Conservation (phyloP, 1,284 basidiomycete species). For the Cutaneotrichosporon cyanovorans region DNA sequence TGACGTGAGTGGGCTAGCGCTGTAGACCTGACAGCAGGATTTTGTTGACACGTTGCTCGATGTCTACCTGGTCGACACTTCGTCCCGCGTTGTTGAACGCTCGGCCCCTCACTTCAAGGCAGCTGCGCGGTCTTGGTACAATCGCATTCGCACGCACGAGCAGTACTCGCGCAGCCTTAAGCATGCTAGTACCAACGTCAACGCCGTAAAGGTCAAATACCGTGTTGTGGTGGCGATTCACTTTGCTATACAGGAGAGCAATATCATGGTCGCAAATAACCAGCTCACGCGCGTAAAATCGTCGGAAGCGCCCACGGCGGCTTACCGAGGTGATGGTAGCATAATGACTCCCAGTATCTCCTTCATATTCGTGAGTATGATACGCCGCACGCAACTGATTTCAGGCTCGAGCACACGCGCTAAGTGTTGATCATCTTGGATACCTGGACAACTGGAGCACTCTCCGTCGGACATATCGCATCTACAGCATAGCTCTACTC, state of each 20-base stretch:
- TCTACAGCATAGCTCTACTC: slow-evolving; percentile 4
- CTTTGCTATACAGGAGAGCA: slow-evolving; percentile 25
- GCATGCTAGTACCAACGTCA: slow-evolving; percentile 5
- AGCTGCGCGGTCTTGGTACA: slow-evolving; percentile 13
- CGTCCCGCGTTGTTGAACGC: slow-evolving; percentile 3
- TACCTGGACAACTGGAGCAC: slow-evolving; percentile 12
- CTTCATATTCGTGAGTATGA: slow-evolving; percentile 14
- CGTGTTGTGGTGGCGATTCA: slow-evolving; percentile 25
- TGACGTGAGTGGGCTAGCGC: slow-evolving; percentile 4
- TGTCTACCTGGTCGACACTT: slow-evolving; percentile 10
- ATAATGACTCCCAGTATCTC: slow-evolving; percentile 20
- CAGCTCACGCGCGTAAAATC: slow-evolving; percentile 12
- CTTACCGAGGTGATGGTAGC: slow-evolving; percentile 20
- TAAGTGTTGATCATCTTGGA: slow-evolving; percentile 12
- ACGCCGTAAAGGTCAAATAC: slow-evolving; percentile 12
- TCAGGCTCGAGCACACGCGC: slow-evolving; percentile 14
- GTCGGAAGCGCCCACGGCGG: neutral
- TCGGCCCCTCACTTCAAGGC: slow-evolving; percentile 12
- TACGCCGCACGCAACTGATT: neutral
- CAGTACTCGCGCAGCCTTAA: neutral
- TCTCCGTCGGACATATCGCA: neutral
- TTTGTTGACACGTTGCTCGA: slow-evolving; percentile 11
- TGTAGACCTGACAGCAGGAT: slow-evolving; percentile 3
- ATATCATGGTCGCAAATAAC: slow-evolving; percentile 21
- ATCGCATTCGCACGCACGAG: slow-evolving; percentile 9